Base-by-base conservation (phyloP, 768 basidiomycete species). In the Collybia sordida region DNA sequence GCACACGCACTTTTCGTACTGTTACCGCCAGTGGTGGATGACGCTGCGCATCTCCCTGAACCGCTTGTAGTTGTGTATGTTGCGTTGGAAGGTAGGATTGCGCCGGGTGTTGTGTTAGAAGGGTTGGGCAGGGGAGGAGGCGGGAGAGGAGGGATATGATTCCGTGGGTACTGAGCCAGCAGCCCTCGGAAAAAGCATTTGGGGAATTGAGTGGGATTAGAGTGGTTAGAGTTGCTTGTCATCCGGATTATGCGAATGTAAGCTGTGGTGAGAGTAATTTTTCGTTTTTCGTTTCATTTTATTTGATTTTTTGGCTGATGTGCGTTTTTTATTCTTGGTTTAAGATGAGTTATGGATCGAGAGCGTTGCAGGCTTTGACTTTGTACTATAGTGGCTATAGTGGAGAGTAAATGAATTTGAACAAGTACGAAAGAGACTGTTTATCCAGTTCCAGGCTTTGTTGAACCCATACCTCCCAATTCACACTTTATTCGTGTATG, bases 331-430 rank as follows among this genome's bases (percentile, higher is more conserved):
- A n/a, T n/a, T n/a, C n/a, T 44, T 19, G 15, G n/a, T n/a, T n/a
- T n/a, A 59, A 96, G 92, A 98, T 98, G 95, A 96, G 97, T 8
- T 98, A 98, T 62, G 97, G 97, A 4, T 84, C 89, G 17, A 80
- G 93, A 35, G 92, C 97, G 2, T 69, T 99, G 43, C 80, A 95
- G 55, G 84, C 86, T 0, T 75, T 99, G 43, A 92, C 93, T 60
- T 77, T 87, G 12, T 98, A 93, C 70, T 98, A 93, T 69, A n/a
- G n/a, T n/a, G n/a, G n/a, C n/a, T n/a, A n/a, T n/a, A 88, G 86
- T 53, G 97, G 96, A 17, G 93, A 98, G 66, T 85, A 91, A 61
- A 87, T 92, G 70, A 90, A 86, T 59, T 64, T 98, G 17, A 85
- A 93, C 58, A 96, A 98, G 66, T n/a, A n/a, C n/a, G 71, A 74